A percentile compares a stretch with the other conserved stretches of the same genome.
Conservation (phyloP, 1,139 yeast genomes). For the Eremothecium coryli region DNA sequence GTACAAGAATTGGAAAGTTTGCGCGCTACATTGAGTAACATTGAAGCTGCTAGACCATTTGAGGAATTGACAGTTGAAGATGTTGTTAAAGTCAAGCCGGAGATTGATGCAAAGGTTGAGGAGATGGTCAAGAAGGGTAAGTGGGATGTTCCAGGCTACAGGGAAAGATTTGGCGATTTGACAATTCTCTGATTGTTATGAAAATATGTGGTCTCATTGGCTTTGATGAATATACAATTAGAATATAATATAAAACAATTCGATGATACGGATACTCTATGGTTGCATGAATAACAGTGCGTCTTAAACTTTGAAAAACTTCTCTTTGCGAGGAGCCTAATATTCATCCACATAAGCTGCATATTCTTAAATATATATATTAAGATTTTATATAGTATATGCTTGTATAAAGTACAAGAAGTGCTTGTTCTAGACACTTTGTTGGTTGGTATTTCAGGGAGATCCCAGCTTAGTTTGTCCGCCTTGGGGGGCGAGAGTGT, state of each 20-base stretch:
- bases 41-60: slow-evolving; percentile 94
- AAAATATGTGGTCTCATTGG: background rate
- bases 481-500: too few relatives aligned
- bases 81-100: slow-evolving; percentile 91
- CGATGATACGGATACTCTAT: background rate
- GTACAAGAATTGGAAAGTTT: slow-evolving; percentile 77
- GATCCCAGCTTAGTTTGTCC: too few relatives aligned
- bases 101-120: slow-evolving; percentile 89
- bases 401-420: too few relatives aligned
- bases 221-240: background rate
- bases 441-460: too few relatives aligned
- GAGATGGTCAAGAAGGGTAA: slow-evolving; percentile 95
- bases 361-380: too few relatives aligned
- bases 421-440: too few relatives aligned
- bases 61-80: slow-evolving; percentile 95
- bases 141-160: slow-evolving; percentile 98
- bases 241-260: background rate
- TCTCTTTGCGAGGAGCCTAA: too few relatives aligned
- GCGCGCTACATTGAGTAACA: slow-evolving; percentile 81
- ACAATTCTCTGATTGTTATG: slow-evolving; percentile 81
- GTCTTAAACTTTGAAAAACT: too few relatives aligned
- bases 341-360: too few relatives aligned
- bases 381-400: too few relatives aligned
- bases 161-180: slow-evolving; percentile 93
- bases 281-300: background rate